Conservation (phyloP, 805 yeast species). For the Tetrapisispora iriomotensis region DNA sequence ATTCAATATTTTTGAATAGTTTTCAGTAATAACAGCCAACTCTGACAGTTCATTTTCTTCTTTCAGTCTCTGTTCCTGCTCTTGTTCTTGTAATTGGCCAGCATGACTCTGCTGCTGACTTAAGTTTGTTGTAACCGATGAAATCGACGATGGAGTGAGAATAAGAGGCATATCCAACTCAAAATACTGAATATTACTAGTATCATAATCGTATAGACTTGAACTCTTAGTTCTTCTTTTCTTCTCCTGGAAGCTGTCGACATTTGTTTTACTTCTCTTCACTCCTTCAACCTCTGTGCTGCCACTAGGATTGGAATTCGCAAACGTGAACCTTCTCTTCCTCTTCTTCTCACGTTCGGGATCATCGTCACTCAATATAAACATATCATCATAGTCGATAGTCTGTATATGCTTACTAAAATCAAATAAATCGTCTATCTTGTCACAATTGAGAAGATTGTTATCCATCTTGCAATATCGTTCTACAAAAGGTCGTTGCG, state of each 20-base stretch:
- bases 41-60: neutral
- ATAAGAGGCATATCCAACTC: neutral
- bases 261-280: neutral
- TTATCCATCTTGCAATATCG: too few species aligned
- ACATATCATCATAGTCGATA: neutral
- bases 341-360: neutral
- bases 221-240: constrained; percentile 1
- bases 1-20: constrained; percentile 1
- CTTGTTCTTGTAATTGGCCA: too few species aligned
- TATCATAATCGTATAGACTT: neutral
- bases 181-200: neutral
- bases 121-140: neutral
- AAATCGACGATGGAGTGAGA: constrained; percentile 1
- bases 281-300: neutral
- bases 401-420: constrained; percentile 1
- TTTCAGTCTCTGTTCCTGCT: too few species aligned
- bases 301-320: neutral
- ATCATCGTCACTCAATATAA: neutral
- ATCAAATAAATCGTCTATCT: constrained; percentile 2
- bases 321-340: constrained; percentile 2
- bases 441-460: too few species aligned
- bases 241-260: neutral
- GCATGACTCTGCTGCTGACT: neutral
- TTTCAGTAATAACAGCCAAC: neutral
- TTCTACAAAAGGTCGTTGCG: too few species aligned